Conservation (phyloP, 371 early-diverging fungal species). For the Dichotomocladium elegans region DNA sequence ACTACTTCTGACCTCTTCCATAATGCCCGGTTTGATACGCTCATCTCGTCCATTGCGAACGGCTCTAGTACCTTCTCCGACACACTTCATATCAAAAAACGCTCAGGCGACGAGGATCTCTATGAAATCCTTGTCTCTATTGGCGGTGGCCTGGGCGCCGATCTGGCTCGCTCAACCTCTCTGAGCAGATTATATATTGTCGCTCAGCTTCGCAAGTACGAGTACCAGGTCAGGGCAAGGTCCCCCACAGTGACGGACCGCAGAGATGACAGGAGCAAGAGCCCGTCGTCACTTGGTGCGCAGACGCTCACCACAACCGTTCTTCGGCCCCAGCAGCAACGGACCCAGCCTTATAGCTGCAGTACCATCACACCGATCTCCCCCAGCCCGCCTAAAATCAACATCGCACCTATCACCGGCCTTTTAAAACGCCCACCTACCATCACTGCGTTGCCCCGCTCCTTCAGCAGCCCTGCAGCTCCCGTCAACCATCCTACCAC, state of each 20-base stretch:
- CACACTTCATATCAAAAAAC: conserved; percentile 33
- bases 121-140: conserved; percentile 39
- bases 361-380: too few relatives aligned
- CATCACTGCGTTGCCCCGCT: background rate
- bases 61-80: conserved; percentile 41
- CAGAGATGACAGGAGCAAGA: too few relatives aligned
- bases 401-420: conserved; percentile 29
- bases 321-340: background rate
- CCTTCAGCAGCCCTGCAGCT: background rate
- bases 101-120: conserved; percentile 27
- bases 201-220: conserved; percentile 12
- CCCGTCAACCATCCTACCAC: conserved; percentile 37
- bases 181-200: conserved; percentile 9
- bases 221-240: background rate
- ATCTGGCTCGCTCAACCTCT: conserved; percentile 11
- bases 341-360: background rate
- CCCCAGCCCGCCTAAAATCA: conserved; percentile 15
- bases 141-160: conserved; percentile 52
- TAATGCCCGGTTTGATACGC: conserved; percentile 24
- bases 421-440: background rate
- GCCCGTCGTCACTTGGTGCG: too few relatives aligned
- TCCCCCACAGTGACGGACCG: background rate
- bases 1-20: conserved; percentile 35
- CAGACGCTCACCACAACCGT: background rate
- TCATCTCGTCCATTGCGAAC: conserved; percentile 17